Conservation (phyloP, 169 alveolate species). For the Miamiensis avidus region DNA sequence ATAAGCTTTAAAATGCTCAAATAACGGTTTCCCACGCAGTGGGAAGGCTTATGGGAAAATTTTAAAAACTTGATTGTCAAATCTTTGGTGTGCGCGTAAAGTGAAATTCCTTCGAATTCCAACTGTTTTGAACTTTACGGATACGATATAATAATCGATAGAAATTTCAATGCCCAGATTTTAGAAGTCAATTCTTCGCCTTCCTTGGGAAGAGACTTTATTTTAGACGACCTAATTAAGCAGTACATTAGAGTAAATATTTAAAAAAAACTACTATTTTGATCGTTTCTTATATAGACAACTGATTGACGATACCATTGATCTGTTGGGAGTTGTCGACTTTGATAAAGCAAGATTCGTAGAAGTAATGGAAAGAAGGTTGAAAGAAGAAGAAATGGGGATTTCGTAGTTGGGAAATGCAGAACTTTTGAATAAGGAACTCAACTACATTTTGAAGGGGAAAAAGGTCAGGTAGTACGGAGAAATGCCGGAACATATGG, state of each 20-base stretch:
- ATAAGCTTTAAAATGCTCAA: conserved; percentile 66
- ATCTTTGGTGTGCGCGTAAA: conserved; percentile 65
- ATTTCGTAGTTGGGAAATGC: conserved; percentile 51
- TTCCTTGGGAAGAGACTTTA: conserved; percentile 78
- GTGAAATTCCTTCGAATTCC: conserved; percentile 75
- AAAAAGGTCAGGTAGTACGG: conserved; percentile 72
- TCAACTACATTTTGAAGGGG: conserved; percentile 77
- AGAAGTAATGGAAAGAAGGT: conserved; percentile 83
- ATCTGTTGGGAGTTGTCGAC: conserved; percentile 76
- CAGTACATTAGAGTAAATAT: conserved; percentile 28
- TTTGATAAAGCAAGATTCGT: conserved; percentile 70
- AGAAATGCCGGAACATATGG: conserved; percentile 80
- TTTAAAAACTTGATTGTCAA: conserved; percentile 75
- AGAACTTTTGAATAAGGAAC: conserved; percentile 69
- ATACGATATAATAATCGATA: conserved; percentile 84
- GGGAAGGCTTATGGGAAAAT: conserved; percentile 65
- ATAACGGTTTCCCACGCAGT: conserved; percentile 56
- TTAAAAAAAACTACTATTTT: no score
- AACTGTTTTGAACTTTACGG: conserved; percentile 88
- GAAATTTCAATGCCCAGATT: conserved; percentile 70
- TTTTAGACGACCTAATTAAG: conserved; percentile 85
- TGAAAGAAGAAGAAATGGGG: conserved; percentile 65
- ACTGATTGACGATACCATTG: conserved; percentile 82
- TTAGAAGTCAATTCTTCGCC: conserved; percentile 88
- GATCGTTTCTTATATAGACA: neutral